phyloP scores from a whole-genome alignment of 2,329 filamentous ascomycete species.

The Sporothrix inflata region DNA sequence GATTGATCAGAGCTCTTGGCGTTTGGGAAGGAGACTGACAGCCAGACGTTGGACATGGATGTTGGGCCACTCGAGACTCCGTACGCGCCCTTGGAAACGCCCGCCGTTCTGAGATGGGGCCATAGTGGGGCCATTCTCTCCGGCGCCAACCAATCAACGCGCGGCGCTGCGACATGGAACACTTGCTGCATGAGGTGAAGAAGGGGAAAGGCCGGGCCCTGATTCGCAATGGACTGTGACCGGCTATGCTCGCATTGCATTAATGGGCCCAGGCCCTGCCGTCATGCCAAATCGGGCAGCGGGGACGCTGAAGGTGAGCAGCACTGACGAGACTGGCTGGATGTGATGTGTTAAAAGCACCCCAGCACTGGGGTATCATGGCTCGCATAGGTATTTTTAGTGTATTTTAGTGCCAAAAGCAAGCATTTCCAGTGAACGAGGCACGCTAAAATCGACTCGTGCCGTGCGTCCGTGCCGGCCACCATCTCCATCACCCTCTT shows the following conservation, averaged over 20 bases:
- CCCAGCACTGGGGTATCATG: background rate
- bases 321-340: background rate
- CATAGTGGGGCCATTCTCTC: constrained; percentile 36
- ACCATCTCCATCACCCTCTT: background rate
- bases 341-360: constrained; percentile 9
- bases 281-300: constrained; percentile 12
- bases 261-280: constrained; percentile 19
- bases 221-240: constrained; percentile 43
- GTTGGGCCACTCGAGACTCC: constrained; percentile 22
- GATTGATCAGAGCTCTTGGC: constrained; percentile 24
- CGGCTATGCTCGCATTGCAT: constrained; percentile 37
- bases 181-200: constrained; percentile 45
- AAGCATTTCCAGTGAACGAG: background rate
- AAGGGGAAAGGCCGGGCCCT: constrained; percentile 37
- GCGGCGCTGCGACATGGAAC: constrained; percentile 43
- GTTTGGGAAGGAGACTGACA: constrained; percentile 21
- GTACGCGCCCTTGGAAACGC: constrained; percentile 51
- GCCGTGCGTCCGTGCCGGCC: constrained; percentile 16
- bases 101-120: constrained; percentile 39
- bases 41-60: constrained; percentile 22
- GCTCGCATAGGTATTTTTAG: constrained; percentile 14
- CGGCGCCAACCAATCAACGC: constrained; percentile 45
- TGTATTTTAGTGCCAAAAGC: background rate
- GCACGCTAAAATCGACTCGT: constrained; percentile 21
- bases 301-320: constrained; percentile 1